A percentile compares a stretch with the other conserved stretches of the same genome.
Evolutionary conservation across 2,329 filamentous ascomycete species (phyloP).

Genomic region (Fusarium devonianum): DNA sequence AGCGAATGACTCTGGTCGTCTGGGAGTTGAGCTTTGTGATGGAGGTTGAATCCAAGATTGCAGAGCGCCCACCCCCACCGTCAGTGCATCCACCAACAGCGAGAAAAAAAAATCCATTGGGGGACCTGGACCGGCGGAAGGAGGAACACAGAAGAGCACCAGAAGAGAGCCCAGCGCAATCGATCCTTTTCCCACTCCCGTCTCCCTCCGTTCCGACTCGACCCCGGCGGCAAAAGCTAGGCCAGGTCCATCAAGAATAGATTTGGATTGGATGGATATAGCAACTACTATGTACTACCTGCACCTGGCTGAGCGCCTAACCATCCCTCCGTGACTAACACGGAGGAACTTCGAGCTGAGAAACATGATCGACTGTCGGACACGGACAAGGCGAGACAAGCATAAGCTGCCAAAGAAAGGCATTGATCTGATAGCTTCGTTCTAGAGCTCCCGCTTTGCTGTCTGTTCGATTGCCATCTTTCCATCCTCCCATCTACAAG

Average conservation of each 20-base stretch:
- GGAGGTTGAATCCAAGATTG: constrained; percentile 30
- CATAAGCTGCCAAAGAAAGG: background rate
- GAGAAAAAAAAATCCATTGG: constrained; percentile 38
- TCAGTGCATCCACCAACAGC: constrained; percentile 27
- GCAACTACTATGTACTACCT: too few relatives aligned
- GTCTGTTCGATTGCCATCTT: background rate
- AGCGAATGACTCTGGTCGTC: background rate
- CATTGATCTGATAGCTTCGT: background rate
- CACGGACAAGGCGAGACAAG: constrained; percentile 10
- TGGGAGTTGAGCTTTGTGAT: background rate
- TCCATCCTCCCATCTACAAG: background rate
- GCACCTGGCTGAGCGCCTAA: constrained; percentile 1
- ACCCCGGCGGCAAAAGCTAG: constrained; percentile 20
- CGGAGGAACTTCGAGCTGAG: background rate
- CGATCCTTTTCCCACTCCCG: constrained; percentile 20
- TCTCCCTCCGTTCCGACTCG: constrained; percentile 25
- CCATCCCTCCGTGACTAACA: constrained; percentile 5
- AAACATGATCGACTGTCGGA: background rate
- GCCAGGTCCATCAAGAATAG: constrained; percentile 5
- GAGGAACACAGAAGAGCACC: constrained; percentile 16
- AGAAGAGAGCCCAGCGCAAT: constrained; percentile 11
- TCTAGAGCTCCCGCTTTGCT: background rate
- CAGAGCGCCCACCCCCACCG: constrained; percentile 28
- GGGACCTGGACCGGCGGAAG: constrained; percentile 37
- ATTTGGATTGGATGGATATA: constrained; percentile 11